Conservation (phyloP, 805 yeast species). For the Kodamaea jinghongensis region DNA sequence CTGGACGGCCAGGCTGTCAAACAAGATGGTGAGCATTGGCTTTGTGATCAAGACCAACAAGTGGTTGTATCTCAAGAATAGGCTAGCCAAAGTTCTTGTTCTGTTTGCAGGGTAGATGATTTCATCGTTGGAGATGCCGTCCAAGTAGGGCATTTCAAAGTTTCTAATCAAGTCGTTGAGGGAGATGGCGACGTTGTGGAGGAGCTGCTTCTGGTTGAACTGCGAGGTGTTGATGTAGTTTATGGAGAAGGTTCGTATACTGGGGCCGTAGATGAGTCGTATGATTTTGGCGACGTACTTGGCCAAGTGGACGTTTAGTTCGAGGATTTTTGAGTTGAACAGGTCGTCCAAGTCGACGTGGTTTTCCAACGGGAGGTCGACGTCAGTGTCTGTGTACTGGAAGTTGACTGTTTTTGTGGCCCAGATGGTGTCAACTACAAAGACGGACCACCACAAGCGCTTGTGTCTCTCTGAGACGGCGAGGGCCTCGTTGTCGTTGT, state of each 20-base stretch:
- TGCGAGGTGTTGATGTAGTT: conserved; percentile 41
- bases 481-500: conserved; percentile 15
- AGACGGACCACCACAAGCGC: conserved; percentile 43
- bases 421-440: conserved; percentile 40
- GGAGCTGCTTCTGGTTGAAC: conserved; percentile 34
- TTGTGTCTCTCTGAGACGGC: conserved; percentile 29
- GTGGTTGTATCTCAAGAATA: conserved; percentile 36
- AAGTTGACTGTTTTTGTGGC: conserved; percentile 40
- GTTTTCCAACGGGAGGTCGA: conserved; percentile 39
- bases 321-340: conserved; percentile 30
- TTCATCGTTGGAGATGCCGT: conserved; percentile 19
- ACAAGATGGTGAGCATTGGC: conserved; percentile 34
- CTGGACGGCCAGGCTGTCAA: conserved; percentile 20
- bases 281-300: conserved; percentile 37
- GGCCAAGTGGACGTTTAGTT: conserved; percentile 38
- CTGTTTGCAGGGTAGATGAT: conserved; percentile 15
- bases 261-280: conserved; percentile 38
- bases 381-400: conserved; percentile 43
- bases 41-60: conserved; percentile 30
- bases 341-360: conserved; percentile 24
- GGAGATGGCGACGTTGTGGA: conserved; percentile 29
- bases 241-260: conserved; percentile 36
- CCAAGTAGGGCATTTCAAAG: conserved; percentile 31
- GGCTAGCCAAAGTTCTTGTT: conserved; percentile 31
- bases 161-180: conserved; percentile 27